These are phyloP conservation scores for Claviceps pazoutovae DNA, from an alignment of 2,329 filamentous ascomycete species.

Conservation along the genomic window DNA sequence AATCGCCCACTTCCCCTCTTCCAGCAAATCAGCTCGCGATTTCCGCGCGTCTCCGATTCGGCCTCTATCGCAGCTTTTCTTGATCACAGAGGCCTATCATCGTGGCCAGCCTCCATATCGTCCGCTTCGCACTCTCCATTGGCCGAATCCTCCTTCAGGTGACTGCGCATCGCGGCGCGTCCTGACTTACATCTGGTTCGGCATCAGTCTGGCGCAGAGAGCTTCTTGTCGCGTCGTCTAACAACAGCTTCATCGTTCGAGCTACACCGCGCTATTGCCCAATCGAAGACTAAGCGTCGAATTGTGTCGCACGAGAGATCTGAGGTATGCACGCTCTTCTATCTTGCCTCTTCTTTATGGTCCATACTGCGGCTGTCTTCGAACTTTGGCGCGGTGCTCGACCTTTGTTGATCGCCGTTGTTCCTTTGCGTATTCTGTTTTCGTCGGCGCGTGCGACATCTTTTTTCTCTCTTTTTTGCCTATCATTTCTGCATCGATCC, in stretches of 20 bases:
- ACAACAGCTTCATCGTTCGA: slow-evolving; percentile 3
- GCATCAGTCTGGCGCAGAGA: slow-evolving; percentile 12
- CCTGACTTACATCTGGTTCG: slow-evolving; percentile 8
- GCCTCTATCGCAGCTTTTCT: slow-evolving; percentile 22
- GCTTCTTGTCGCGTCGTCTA: slow-evolving; percentile 8
- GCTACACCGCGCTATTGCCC: slow-evolving; percentile 7
- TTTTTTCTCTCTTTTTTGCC: background rate
- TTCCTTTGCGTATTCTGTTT: background rate
- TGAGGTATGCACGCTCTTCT: slow-evolving; percentile 2
- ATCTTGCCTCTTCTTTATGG: background rate
- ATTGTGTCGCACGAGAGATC: slow-evolving; percentile 3
- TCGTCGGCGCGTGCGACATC: background rate
- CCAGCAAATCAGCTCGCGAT: slow-evolving; percentile 38
- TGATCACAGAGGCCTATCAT: slow-evolving; percentile 38
- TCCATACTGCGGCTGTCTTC: background rate
- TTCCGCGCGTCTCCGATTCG: slow-evolving; percentile 20
- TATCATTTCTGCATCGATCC: background rate
- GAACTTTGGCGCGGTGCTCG: background rate
- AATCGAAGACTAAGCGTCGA: slow-evolving; percentile 1
- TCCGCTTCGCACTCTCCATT: slow-evolving; percentile 31
- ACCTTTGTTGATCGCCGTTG: background rate
- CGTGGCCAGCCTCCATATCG: slow-evolving; percentile 27
- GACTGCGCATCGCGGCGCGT: slow-evolving; percentile 22
- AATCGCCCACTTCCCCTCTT: slow-evolving; percentile 9
- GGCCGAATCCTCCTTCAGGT: slow-evolving; percentile 35